A percentile compares a stretch with the other conserved stretches of the same genome.
Evolutionary conservation across 805 yeast species (phyloP).

Genomic region (Saccharomyces paradoxus): DNA sequence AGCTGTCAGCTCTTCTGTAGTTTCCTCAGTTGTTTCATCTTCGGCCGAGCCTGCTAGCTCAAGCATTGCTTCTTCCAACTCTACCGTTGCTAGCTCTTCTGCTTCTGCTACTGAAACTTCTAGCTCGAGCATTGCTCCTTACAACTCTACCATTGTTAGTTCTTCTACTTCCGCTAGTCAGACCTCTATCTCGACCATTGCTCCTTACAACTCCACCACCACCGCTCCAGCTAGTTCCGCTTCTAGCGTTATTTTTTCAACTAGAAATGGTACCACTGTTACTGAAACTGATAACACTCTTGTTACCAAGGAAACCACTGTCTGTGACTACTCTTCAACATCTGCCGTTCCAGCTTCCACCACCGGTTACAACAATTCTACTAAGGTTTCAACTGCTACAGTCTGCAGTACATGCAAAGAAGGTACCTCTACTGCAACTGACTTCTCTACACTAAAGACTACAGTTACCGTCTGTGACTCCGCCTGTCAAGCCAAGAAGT

Average conservation of each 20-base stretch:
- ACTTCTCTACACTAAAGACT: neutral
- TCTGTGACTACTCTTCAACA: neutral
- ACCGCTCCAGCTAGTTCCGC: neutral
- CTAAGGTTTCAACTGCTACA: conserved; percentile 2
- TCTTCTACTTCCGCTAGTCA: neutral
- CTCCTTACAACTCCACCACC: neutral
- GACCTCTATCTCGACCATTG: neutral
- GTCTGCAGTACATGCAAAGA: neutral
- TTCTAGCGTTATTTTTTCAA: neutral
- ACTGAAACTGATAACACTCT: neutral
- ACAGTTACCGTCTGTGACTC: conserved; percentile 8
- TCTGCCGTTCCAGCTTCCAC: neutral
- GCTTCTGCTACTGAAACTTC: neutral
- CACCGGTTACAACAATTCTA: neutral
- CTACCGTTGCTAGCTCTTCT: conserved; percentile 1
- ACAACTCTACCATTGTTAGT: neutral
- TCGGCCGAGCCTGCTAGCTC: neutral
- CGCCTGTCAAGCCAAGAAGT: conserved; percentile 8
- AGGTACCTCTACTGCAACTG: neutral
- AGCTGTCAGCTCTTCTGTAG: neutral
- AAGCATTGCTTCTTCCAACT: neutral
- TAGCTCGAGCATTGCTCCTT: neutral
- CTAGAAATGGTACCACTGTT: neutral
- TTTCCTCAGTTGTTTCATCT: neutral
- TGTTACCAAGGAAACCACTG: neutral